A percentile compares a stretch with the other conserved stretches of the same genome.
Evolutionary conservation across 1,284 basidiomycete species (phyloP).

Genomic region (Austroboletus novae-zelandiae): DNA sequence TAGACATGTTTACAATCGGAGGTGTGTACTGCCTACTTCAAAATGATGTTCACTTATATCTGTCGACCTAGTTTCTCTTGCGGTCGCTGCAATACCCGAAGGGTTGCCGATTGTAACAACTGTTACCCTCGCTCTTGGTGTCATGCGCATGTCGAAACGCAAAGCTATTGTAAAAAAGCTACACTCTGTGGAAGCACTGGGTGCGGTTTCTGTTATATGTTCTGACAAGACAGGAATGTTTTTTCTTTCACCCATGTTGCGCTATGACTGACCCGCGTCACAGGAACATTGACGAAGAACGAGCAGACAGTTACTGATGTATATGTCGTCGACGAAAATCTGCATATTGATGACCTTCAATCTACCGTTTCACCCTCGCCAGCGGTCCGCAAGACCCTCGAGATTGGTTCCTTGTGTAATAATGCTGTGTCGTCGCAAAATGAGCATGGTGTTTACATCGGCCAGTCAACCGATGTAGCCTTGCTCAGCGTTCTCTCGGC

Average conservation of each 20-base stretch:
- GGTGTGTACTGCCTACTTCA: constrained; percentile 47
- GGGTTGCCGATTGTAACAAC: constrained; percentile 97
- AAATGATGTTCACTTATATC: not conserved
- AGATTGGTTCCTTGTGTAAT: constrained; percentile 71
- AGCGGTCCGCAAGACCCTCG: constrained; percentile 61
- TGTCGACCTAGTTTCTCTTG: constrained; percentile 75
- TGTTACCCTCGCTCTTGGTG: constrained; percentile 93
- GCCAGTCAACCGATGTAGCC: constrained; percentile 94
- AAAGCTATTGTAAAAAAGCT: constrained; percentile 98
- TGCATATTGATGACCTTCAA: constrained; percentile 55
- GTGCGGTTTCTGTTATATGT: constrained; percentile 93
- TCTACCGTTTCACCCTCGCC: constrained; percentile 40
- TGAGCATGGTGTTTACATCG: constrained; percentile 75
- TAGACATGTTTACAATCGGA: constrained; percentile 99
- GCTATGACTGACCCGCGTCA: constrained; percentile 5
- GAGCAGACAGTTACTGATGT: constrained; percentile 92
- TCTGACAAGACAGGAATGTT: constrained; percentile 88
- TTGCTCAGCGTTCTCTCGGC: constrained; percentile 78
- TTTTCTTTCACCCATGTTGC: constrained; percentile 17
- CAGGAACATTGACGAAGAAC: constrained; percentile 94
- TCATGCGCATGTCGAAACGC: constrained; percentile 89
- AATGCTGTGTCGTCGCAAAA: constrained; percentile 66
- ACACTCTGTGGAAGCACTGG: constrained; percentile 92
- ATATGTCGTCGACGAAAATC: constrained; percentile 82
- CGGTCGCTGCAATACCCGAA: constrained; percentile 96